phyloP scores from a whole-genome alignment of 805 yeast genomes.

The Starmerella etchellsii region DNA sequence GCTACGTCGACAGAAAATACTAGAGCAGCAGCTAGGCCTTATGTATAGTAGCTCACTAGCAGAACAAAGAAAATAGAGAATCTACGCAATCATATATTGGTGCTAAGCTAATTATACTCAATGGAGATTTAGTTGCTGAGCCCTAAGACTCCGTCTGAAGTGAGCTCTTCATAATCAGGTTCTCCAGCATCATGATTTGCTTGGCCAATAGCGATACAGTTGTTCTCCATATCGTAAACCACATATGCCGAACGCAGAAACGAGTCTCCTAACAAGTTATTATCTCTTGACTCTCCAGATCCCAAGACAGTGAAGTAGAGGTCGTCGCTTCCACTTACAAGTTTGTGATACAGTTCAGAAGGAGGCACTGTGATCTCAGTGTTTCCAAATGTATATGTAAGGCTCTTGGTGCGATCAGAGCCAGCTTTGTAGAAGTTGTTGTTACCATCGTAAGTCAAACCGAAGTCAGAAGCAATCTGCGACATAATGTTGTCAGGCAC shows the following conservation, averaged over 20 bases:
- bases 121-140: too few species aligned
- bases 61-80: too few species aligned
- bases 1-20: too few species aligned
- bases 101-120: too few species aligned
- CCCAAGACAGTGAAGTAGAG: slow-evolving; percentile 11
- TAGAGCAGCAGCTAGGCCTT: too few species aligned
- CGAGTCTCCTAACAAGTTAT: slow-evolving; percentile 47
- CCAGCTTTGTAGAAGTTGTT: slow-evolving; percentile 5
- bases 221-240: slow-evolving; percentile 50
- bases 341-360: slow-evolving; percentile 14
- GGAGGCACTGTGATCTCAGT: slow-evolving; percentile 18
- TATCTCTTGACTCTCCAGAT: slow-evolving; percentile 8
- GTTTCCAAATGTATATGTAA: slow-evolving; percentile 18
- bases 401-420: background rate
- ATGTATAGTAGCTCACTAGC: too few species aligned
- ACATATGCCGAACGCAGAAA: slow-evolving; percentile 52
- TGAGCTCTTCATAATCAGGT: slow-evolving; percentile 24
- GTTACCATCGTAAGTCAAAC: slow-evolving; percentile 5
- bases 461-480: slow-evolving; percentile 6
- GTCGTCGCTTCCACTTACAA: background rate
- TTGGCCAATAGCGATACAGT: slow-evolving; percentile 44
- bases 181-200: slow-evolving; percentile 24
- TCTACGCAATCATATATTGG: too few species aligned
- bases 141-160: too few species aligned
- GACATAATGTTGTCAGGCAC: slow-evolving; percentile 27